Percentiles rank a stretch among this genome's conserved stretches.
Evolutionary conservation across 2,329 filamentous ascomycete species (phyloP).

Genomic region (Aspergillus ochraceus): DNA sequence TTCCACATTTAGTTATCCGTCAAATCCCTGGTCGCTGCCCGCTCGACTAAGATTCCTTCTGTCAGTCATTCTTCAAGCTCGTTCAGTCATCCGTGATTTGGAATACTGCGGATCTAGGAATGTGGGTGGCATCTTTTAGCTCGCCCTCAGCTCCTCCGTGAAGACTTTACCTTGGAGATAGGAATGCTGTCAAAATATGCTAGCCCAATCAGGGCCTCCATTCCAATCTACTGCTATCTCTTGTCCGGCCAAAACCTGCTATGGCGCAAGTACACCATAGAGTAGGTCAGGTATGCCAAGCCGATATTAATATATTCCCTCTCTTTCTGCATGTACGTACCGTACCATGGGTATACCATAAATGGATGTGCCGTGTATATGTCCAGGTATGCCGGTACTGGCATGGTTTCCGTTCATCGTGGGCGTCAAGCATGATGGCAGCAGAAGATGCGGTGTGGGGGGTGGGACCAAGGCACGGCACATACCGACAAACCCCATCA

Average conservation of each 20-base stretch:
- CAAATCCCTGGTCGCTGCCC: neutral
- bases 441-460: neutral
- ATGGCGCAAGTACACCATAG: neutral
- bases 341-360: neutral
- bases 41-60: neutral
- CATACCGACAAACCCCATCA: neutral
- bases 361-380: neutral
- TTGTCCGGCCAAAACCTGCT: neutral
- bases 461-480: neutral
- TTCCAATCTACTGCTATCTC: neutral
- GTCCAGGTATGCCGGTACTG: neutral
- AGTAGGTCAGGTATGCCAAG: neutral
- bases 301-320: neutral
- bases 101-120: slow-evolving; percentile 6
- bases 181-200: slow-evolving; percentile 7
- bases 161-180: neutral
- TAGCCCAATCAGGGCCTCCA: neutral
- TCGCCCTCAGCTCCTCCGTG: neutral
- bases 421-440: neutral
- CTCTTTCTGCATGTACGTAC: neutral
- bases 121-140: slow-evolving; percentile 3
- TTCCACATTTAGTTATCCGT: neutral
- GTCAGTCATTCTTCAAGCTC: neutral
- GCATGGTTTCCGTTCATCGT: neutral
- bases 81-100: slow-evolving; percentile 6